Percentiles rank a stretch among this genome's conserved stretches.
Evolutionary conservation across 116 monocot species (phyloP).

Genomic region (Zostera marina): DNA sequence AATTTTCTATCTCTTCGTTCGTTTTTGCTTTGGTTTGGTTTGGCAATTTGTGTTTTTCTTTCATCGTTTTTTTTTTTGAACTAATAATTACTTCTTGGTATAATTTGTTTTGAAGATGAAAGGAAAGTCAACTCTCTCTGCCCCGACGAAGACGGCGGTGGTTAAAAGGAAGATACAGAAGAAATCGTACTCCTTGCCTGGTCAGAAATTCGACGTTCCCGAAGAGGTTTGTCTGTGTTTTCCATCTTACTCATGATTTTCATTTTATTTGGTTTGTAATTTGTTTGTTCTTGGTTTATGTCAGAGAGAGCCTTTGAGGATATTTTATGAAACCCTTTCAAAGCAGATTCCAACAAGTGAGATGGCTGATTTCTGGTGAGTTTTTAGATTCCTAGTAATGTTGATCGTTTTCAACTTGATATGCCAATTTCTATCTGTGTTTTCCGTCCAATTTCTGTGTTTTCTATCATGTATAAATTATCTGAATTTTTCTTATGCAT

Average conservation of each 20-base stretch:
- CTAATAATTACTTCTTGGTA: not conserved
- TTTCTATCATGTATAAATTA: too few relatives aligned
- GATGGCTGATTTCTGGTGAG: slow-evolving; percentile 96
- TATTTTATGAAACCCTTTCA: slow-evolving; percentile 89
- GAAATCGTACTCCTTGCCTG: slow-evolving; percentile 70
- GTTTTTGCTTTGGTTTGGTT: not conserved
- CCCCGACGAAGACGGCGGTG: slow-evolving; percentile 22
- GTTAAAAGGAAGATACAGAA: slow-evolving; percentile 46
- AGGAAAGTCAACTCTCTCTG: slow-evolving; percentile 20
- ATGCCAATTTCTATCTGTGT: not conserved
- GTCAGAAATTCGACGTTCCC: slow-evolving; percentile 79
- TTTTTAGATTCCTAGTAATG: not conserved
- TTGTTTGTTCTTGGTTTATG: slow-evolving; percentile 5
- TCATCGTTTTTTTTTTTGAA: not conserved
- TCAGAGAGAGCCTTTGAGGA: slow-evolving; percentile 89
- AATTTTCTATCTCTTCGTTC: not conserved
- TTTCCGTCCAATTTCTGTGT: too few relatives aligned
- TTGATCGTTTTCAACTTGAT: not conserved
- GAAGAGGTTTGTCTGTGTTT: slow-evolving; percentile 62
- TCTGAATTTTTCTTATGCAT: too few relatives aligned
- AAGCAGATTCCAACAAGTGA: slow-evolving; percentile 97
- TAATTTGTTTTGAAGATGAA: slow-evolving; percentile 24
- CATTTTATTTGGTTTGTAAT: slow-evolving; percentile 2
- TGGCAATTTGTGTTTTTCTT: not conserved
- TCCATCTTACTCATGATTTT: not conserved